phyloP scores from a whole-genome alignment of 768 basidiomycete species.

The Leccinum arenicola region DNA sequence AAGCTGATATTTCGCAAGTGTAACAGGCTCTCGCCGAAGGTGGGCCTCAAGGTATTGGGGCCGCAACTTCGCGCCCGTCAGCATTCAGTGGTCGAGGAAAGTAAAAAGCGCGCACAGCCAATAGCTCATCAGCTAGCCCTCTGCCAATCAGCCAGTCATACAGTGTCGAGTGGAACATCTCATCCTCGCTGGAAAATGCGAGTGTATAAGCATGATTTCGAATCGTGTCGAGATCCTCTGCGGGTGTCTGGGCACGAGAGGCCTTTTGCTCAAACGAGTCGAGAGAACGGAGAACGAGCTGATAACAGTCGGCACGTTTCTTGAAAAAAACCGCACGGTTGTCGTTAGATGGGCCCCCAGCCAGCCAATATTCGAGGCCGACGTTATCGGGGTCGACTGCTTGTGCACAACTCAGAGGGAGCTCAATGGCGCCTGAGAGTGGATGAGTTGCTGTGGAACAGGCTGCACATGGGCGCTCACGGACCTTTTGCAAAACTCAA shows the following conservation, averaged over 20 bases:
- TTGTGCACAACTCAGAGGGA: slow-evolving; percentile 81
- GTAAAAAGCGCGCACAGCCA: slow-evolving; percentile 62
- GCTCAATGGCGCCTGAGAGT: slow-evolving; percentile 69
- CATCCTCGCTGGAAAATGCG: slow-evolving; percentile 81
- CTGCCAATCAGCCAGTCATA: slow-evolving; percentile 92
- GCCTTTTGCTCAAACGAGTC: slow-evolving; percentile 72
- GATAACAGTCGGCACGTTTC: slow-evolving; percentile 71
- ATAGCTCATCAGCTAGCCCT: slow-evolving; percentile 79
- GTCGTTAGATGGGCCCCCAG: slow-evolving; percentile 58
- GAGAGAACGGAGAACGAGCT: slow-evolving; percentile 79
- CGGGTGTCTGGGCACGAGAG: slow-evolving; percentile 29
- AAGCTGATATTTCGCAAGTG: slow-evolving; percentile 80
- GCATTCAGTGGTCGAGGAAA: slow-evolving; percentile 2
- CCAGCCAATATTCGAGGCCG: slow-evolving; percentile 75
- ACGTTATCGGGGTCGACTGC: slow-evolving; percentile 73
- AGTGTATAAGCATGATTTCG: slow-evolving; percentile 83
- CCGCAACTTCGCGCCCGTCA: slow-evolving; percentile 55
- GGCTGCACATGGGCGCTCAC: slow-evolving; percentile 11
- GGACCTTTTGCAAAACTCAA: slow-evolving; percentile 80
- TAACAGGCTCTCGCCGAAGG: slow-evolving; percentile 75
- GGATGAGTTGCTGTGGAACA: neutral
- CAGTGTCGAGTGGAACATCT: slow-evolving; percentile 89
- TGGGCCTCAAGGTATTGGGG: slow-evolving; percentile 88
- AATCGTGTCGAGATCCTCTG: slow-evolving; percentile 65
- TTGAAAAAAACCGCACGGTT: slow-evolving; percentile 56